Evolutionary conservation across 176 grass and related monocot genomes (phyloP), one percentile per base, ranked within the genome.

Genomic region (Calamus simplicifolius): DNA sequence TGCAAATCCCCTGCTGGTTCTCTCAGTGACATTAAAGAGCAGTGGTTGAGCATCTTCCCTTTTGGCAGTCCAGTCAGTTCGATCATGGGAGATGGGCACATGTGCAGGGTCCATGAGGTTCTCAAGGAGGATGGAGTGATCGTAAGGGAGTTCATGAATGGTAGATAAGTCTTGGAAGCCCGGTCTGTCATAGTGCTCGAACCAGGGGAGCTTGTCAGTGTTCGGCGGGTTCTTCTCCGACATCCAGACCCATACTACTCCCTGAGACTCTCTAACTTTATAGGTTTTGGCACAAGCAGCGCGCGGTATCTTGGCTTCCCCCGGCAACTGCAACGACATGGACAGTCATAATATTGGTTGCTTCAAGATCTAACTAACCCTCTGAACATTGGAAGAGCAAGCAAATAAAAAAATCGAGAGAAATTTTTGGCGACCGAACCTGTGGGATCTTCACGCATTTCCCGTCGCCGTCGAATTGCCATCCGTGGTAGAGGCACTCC

Each of bases 81-180:
- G 87, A 79, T 92, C 93, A 70, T 92, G 93, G 21, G 87, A 98
- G 76, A 92, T 98, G 54, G 93, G 87, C 54, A 98, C 81, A 78
- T 98, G 87, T 5, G 93, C 93, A 0, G 87, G 93, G 62, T 98
- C 93, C 87, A 92, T 98, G 70, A 92, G 87, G 73, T 98, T 97
- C 66, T 97, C 93, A 1, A 91, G 78, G 26, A 98, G 93, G 69
- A 98, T 98, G 58, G 93, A 98, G 75, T 98, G 93, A 76, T 92
- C 93, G 75, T 92, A 98, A 59, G 87, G 87, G 29, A 98, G 87
- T 71, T 91, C 93, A 72, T 98, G 93, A 15, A 83, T 77, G 18
- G 87, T 78, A 5, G 93, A 98, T 5, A 69, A 21, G 72, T 88
- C 87, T 70, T 63, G 69, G 84, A 98, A 98, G 61, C 84, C 87